Percentiles rank a stretch among this genome's conserved stretches.
phyloP scores from a whole-genome alignment of 257 asterid genomes.

The Ehretia macrophylla region DNA sequence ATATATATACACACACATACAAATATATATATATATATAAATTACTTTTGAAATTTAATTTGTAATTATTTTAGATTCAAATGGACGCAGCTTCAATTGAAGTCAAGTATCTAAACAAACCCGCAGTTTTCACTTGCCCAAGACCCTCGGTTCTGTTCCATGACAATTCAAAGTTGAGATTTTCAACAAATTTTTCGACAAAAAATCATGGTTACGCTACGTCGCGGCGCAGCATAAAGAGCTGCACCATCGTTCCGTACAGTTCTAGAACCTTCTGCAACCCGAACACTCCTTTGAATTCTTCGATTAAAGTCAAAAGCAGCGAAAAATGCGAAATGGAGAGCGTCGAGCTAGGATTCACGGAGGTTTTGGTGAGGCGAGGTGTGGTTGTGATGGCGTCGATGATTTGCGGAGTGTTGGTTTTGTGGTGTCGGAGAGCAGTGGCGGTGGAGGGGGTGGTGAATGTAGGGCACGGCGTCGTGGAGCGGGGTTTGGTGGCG shows the following conservation, averaged over 20 bases:
- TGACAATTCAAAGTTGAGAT: conserved; percentile 26
- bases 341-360: conserved; percentile 29
- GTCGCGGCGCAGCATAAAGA: background rate
- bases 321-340: conserved; percentile 4
- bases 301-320: background rate
- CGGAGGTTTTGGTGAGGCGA: conserved; percentile 37
- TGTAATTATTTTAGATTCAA: conserved; percentile 10
- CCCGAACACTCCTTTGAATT: conserved; percentile 1
- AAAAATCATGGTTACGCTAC: too few species aligned
- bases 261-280: conserved; percentile 19
- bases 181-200: conserved; percentile 8
- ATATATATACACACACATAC: too few species aligned
- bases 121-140: too few species aligned
- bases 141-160: conserved; percentile 20
- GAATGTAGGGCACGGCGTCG: conserved; percentile 46
- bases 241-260: conserved; percentile 13
- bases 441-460: conserved; percentile 54
- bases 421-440: conserved; percentile 56
- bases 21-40: too few species aligned
- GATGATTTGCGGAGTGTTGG: conserved; percentile 48
- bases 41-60: too few species aligned
- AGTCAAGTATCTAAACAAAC: conserved; percentile 26
- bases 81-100: conserved; percentile 59
- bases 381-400: conserved; percentile 47
- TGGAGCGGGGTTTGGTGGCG: conserved; percentile 57